phyloP scores from a whole-genome alignment of 768 basidiomycete genomes.

The Rossbeevera mucosa region DNA sequence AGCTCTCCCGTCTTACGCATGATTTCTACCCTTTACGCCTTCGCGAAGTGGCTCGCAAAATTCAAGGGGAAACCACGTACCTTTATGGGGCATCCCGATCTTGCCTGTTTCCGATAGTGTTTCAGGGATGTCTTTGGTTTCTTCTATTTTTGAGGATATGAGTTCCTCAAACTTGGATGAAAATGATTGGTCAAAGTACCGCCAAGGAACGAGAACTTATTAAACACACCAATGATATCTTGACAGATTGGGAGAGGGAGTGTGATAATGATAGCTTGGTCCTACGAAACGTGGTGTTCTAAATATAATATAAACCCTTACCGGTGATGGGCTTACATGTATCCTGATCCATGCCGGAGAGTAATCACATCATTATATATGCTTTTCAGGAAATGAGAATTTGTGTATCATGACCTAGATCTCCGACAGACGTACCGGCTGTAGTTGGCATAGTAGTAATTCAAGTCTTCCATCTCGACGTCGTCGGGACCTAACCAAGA shows the following conservation, averaged over 20 bases:
- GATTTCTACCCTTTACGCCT: slow-evolving; percentile 55
- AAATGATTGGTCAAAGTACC: background rate
- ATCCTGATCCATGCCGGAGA: slow-evolving; percentile 87
- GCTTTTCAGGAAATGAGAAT: slow-evolving; percentile 36
- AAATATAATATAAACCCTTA: slow-evolving; percentile 5
- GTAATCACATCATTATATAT: slow-evolving; percentile 99
- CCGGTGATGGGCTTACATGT: slow-evolving; percentile 62
- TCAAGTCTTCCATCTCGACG: slow-evolving; percentile 94
- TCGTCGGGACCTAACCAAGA: slow-evolving; percentile 67
- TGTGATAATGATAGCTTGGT: slow-evolving; percentile 94
- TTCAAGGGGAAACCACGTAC: slow-evolving; percentile 31
- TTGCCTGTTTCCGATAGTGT: slow-evolving; percentile 91
- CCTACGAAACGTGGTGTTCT: slow-evolving; percentile 43
- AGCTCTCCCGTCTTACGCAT: slow-evolving; percentile 97
- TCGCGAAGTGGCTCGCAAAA: slow-evolving; percentile 9
- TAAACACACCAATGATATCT: slow-evolving; percentile 76
- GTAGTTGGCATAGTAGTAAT: slow-evolving; percentile 96
- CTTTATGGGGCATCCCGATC: slow-evolving; percentile 85
- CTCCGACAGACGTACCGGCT: slow-evolving; percentile 57
- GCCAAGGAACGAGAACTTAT: slow-evolving; percentile 5
- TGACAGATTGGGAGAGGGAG: slow-evolving; percentile 93
- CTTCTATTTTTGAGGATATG: slow-evolving; percentile 89
- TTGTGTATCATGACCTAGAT: slow-evolving; percentile 19
- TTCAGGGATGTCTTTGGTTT: slow-evolving; percentile 95
- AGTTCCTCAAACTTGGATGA: slow-evolving; percentile 81